These are phyloP conservation scores for Coemansia sp. DNA, from an alignment of 192 early-diverging fungal species.

Conservation along the genomic window DNA sequence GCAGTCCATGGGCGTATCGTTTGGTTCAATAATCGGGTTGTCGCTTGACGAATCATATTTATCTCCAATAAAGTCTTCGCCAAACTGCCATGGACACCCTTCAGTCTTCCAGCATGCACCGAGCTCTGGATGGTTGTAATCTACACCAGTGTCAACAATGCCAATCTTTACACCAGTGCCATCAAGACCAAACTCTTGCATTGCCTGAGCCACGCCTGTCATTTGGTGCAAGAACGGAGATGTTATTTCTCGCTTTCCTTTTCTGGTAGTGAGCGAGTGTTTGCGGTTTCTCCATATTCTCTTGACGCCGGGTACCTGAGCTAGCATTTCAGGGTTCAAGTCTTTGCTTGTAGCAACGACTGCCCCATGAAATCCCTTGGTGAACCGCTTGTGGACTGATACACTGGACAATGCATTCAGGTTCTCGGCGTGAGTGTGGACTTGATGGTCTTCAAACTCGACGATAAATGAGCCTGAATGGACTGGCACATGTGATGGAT, in stretches of 20 bases:
- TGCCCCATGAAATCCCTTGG: slow-evolving; percentile 16
- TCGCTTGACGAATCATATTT: slow-evolving; percentile 17
- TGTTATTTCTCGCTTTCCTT: neutral
- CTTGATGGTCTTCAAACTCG: slow-evolving; percentile 20
- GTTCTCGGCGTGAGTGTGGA: slow-evolving; percentile 3
- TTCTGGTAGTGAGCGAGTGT: neutral
- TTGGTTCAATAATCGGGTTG: slow-evolving; percentile 49
- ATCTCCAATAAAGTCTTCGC: slow-evolving; percentile 63
- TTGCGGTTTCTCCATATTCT: slow-evolving; percentile 27
- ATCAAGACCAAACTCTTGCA: slow-evolving; percentile 50
- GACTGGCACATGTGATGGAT: slow-evolving; percentile 8
- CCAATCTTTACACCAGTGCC: slow-evolving; percentile 68
- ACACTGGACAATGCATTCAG: slow-evolving; percentile 5
- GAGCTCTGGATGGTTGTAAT: slow-evolving; percentile 64
- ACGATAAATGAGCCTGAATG: slow-evolving; percentile 24
- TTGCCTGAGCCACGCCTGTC: slow-evolving; percentile 55
- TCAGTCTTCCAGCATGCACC: slow-evolving; percentile 64
- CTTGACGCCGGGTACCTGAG: neutral
- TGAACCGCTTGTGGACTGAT: slow-evolving; percentile 15
- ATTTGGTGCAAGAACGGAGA: slow-evolving; percentile 32
- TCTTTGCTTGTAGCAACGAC: slow-evolving; percentile 14
- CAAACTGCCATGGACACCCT: slow-evolving; percentile 58
- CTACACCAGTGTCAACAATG: slow-evolving; percentile 68
- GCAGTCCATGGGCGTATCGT: slow-evolving; percentile 56
- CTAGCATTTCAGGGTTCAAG: neutral